Percentiles rank a stretch among this genome's conserved stretches.
These are phyloP conservation scores for Arabis hirsuta DNA, from an alignment of 345 rosid genomes.

Conservation along the genomic window DNA sequence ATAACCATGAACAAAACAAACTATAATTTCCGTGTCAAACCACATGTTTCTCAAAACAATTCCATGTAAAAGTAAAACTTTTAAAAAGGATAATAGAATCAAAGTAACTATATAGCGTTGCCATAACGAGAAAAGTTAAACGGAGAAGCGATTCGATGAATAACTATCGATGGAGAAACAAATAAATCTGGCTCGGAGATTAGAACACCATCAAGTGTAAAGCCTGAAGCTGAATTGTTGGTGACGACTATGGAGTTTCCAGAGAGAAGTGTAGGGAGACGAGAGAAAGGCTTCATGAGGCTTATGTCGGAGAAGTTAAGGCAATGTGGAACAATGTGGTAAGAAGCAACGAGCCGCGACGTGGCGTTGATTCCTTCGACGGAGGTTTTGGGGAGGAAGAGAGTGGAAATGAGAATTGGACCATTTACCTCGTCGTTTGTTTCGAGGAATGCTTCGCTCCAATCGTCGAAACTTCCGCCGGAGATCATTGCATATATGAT, in stretches of 20 bases:
- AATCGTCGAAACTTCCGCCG: conserved; percentile 31
- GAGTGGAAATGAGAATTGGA: conserved; percentile 33
- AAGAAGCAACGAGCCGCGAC: conserved; percentile 40
- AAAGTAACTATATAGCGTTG: not conserved
- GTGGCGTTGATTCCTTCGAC: conserved; percentile 40
- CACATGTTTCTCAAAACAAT: not conserved
- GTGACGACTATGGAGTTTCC: conserved; percentile 34
- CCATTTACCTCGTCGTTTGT: conserved; percentile 36
- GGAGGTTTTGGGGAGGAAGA: conserved; percentile 40
- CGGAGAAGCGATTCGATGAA: conserved; percentile 38
- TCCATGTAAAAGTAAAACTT: not conserved
- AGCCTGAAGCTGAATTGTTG: conserved; percentile 26
- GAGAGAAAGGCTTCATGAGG: conserved; percentile 29
- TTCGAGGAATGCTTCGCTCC: conserved; percentile 37
- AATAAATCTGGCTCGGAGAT: conserved; percentile 41
- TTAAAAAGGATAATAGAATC: not conserved
- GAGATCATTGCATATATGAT: conserved; percentile 42
- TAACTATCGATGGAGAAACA: conserved; percentile 33
- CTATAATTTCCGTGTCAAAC: not conserved
- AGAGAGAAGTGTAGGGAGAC: conserved; percentile 35
- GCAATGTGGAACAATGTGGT: conserved; percentile 38
- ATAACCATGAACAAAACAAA: not conserved
- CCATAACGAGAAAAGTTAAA: conserved; percentile 39
- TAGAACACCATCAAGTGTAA: conserved; percentile 28
- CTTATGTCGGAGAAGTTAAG: conserved; percentile 27